Evolutionary conservation across 495 filamentous ascomycete species (phyloP).

Genomic region (Staphylotrichum tortipilum): DNA sequence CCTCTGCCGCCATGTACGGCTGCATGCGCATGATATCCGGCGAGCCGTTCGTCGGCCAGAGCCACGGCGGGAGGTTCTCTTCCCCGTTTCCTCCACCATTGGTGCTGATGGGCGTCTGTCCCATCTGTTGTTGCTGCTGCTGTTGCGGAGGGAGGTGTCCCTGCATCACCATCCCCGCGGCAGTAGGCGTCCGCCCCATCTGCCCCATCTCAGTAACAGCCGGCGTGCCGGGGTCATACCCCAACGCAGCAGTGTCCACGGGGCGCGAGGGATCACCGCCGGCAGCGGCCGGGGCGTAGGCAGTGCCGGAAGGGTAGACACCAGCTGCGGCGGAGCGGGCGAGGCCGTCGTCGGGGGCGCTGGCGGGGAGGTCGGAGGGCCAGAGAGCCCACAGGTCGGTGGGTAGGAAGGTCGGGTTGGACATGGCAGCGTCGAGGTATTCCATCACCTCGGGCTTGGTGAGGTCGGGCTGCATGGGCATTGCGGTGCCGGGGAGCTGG

Average conservation of each 20-base stretch:
- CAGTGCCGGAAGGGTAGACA: no score
- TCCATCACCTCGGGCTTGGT: conserved; percentile 18
- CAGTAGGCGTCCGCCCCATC: not conserved
- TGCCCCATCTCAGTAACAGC: not conserved
- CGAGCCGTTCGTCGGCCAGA: conserved; percentile 28
- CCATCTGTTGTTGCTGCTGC: conserved; percentile 7
- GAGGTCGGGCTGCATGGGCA: not conserved
- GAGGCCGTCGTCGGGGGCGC: not conserved
- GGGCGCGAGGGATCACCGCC: not conserved
- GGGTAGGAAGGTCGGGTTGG: conserved; percentile 25
- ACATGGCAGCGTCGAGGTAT: conserved; percentile 28
- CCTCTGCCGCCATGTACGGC: conserved; percentile 14
- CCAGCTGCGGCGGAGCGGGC: not conserved
- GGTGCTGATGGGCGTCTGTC: not conserved
- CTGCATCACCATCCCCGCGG: not conserved
- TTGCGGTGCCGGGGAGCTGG: no score
- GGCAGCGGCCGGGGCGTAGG: no score
- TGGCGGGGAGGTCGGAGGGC: not conserved
- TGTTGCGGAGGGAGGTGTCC: not conserved
- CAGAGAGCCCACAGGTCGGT: no score
- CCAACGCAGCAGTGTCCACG: not conserved
- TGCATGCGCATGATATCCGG: conserved; percentile 8
- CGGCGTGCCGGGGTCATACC: conserved; percentile 4
- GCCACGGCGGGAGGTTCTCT: conserved; percentile 36
- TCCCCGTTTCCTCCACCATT: not conserved